Evolutionary conservation across 805 yeast genomes (phyloP).

Genomic region (Nakazawaea ishiwadae): DNA sequence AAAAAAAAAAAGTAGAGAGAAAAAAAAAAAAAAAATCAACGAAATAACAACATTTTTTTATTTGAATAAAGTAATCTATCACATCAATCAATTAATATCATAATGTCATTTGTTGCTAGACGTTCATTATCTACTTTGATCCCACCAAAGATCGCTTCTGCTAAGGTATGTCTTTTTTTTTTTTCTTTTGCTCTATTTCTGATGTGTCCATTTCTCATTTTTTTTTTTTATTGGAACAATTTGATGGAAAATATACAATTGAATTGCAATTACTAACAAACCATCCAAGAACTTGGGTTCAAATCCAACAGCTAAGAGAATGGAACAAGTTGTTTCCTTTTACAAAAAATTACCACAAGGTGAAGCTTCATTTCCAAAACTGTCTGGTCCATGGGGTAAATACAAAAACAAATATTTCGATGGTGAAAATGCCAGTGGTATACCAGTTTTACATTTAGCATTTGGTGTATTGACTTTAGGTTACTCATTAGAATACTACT

Average conservation of each 20-base stretch:
- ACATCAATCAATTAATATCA: slow-evolving; percentile 12
- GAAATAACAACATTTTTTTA: background rate
- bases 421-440: slow-evolving; percentile 79
- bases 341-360: slow-evolving; percentile 97
- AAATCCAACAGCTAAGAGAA: slow-evolving; percentile 95
- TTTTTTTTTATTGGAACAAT: too few relatives aligned
- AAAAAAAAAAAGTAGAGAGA: too few relatives aligned
- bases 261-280: background rate
- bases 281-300: slow-evolving; percentile 73
- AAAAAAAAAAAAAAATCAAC: slow-evolving; percentile 1
- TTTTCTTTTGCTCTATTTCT: too few relatives aligned
- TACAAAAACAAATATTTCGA: slow-evolving; percentile 85
- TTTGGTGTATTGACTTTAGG: slow-evolving; percentile 67
- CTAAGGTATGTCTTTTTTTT: slow-evolving; percentile 59
- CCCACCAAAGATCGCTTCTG: slow-evolving; percentile 98
- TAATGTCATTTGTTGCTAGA: slow-evolving; percentile 82
- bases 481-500: slow-evolving; percentile 88
- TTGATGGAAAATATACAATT: background rate
- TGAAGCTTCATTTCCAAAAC: slow-evolving; percentile 69
- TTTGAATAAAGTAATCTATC: too few relatives aligned
- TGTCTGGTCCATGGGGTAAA: slow-evolving; percentile 64
- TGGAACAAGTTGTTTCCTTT: slow-evolving; percentile 91
- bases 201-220: slow-evolving; percentile 18
- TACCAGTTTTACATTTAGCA: slow-evolving; percentile 77
- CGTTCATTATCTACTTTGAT: slow-evolving; percentile 93